Base-by-base conservation (phyloP, 352 stramenopile species). In the Globisporangium rhizosaccharum region DNA sequence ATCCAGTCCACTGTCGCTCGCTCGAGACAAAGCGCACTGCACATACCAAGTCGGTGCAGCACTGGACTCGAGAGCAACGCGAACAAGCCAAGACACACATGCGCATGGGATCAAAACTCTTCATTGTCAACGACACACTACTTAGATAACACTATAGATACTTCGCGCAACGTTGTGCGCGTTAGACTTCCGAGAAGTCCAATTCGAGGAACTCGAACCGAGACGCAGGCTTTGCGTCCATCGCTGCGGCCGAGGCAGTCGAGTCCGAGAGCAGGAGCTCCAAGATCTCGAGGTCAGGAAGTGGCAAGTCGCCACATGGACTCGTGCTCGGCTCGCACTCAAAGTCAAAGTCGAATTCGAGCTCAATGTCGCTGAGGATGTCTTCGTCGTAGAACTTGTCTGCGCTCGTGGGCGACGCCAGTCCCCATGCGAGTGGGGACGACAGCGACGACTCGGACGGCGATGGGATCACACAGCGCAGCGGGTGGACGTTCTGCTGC, bases 321-420 rank as follows among this genome's bases (percentile, higher is more conserved):
- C 46, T 59, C 18, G 36, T 25, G 26, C 59, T 60, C 14, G 59
- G 59, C 47, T 65, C 59, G n/a, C 51, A 65, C 41, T 57, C 51
- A 49, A 59, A 49, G 44, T 42, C 53, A 26, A 57, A 39, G 1
- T 57, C 51, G 49, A 57, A 12, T 6, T 63, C 57, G 49, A 47
- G 41, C 14, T 63, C 57, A 46, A 63, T 53, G 17, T 53, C 57
- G 57, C 42, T 58, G n/a, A 55, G 20, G 12, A 20, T 55, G 7
- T 62, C 56, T 20, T 44, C 49, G 18, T 49, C 52, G 12, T 28
- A 39, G 33, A 33, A 45, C 23, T 56, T 51, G 46, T 51, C 46
- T 20, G 33, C 23, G 39, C 30, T 47, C 18, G 30, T 47, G 23
- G 33, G 23, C 20, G 51, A 47, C 15, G 30, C 30, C 51, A 56